A percentile compares a stretch with the other conserved stretches of the same genome.
phyloP scores from a whole-genome alignment of 768 basidiomycete species.

The Roridomyces roridus region DNA sequence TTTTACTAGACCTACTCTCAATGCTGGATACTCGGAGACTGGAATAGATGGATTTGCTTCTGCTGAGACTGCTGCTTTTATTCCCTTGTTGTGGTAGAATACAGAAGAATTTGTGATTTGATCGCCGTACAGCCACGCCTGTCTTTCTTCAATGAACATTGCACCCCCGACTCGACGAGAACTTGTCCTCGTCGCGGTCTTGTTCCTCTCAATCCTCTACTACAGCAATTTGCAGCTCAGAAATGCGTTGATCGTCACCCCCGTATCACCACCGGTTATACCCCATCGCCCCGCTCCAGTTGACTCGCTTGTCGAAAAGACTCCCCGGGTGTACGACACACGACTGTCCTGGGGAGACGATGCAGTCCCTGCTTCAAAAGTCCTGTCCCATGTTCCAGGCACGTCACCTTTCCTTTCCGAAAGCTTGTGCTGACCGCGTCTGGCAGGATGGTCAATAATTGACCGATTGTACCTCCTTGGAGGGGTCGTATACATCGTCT shows the following conservation, averaged over 20 bases:
- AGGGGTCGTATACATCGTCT: conserved; percentile 83
- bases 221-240: neutral
- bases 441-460: conserved; percentile 87
- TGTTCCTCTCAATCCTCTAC: conserved; percentile 14
- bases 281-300: no score
- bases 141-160: conserved; percentile 12
- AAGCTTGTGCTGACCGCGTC: neutral
- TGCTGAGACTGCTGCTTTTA: no score
- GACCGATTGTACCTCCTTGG: conserved; percentile 84
- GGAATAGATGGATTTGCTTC: no score
- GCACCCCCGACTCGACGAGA: conserved; percentile 25
- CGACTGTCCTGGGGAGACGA: conserved; percentile 43
- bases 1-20: no score
- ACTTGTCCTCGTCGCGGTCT: conserved; percentile 18
- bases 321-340: conserved; percentile 23
- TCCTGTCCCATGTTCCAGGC: conserved; percentile 82
- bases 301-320: neutral
- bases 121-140: conserved; percentile 1
- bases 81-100: no score
- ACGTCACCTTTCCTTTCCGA: conserved; percentile 21
- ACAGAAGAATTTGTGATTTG: neutral
- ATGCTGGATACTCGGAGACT: no score
- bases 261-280: neutral
- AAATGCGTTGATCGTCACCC: neutral
- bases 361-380: conserved; percentile 60